Base-by-base conservation (phyloP, 1,139 yeast species). In the Debaryomyces nepalensis region DNA sequence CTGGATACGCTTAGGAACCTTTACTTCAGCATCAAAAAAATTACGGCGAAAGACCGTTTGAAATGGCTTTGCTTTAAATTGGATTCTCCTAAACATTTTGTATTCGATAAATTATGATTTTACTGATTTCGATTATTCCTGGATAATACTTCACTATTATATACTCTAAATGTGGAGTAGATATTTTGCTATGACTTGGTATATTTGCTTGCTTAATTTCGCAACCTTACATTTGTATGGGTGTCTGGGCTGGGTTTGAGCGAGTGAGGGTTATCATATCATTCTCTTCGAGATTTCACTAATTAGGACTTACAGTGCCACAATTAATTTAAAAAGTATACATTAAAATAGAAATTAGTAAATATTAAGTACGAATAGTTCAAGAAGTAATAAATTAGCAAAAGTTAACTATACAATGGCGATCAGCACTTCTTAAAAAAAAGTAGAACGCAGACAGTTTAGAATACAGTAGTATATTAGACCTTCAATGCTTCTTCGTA, bases 401-500 rank as follows among this genome's bases (percentile, higher is more conserved):
- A 33, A 33, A 12, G 23, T 21, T 6, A 26, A 33, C 11, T 23
- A 14, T 33, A 15, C 37, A 22, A 2, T 20, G 10, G 32, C 18
- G 9, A 6, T 16, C 15, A 11, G 8, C 6, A 19, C 10, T 24
- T 11, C 10, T n/a, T 12, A 32, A 7, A 12, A 12, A 23, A 9
- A 8, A 8, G 22, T 6, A 14, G 18, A 22, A 14, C 18, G 10
- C 4, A 11, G 10, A 16, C 5, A 21, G n/a, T n/a, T 14, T 3
- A 22, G 29, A 33, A 9, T 21, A 11, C 3, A 19, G 14, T 5
- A 22, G 12, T 11, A 20, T 18, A 11, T 51, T 59, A 72, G 36
- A 70, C 62, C 52, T 63, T 70, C 47, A 73, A 60, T 14, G 74
- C 64, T 46, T 68, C 76, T 55, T 73, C 78, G 51, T 73, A 73